These are phyloP conservation scores for Artemisia tridentata DNA, from an alignment of 129 eudicot species.

Conservation along the genomic window DNA sequence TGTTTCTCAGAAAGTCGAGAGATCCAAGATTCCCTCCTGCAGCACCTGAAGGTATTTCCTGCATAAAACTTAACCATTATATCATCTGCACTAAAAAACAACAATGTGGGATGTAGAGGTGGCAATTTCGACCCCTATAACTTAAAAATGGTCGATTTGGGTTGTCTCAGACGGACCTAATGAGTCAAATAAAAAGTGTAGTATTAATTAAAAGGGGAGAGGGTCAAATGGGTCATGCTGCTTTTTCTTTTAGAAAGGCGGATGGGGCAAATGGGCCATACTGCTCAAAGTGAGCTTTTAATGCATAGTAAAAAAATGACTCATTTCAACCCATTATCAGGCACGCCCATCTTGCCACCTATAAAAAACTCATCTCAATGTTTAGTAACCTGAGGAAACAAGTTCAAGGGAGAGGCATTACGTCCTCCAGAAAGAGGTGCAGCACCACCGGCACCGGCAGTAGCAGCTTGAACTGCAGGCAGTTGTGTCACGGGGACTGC, in stretches of 20 bases:
- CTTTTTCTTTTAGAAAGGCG: no score
- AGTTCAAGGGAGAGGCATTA: constrained; percentile 76
- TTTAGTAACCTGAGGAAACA: constrained; percentile 83
- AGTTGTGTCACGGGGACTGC: constrained; percentile 65
- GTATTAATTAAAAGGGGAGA: no score
- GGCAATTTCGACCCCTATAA: background rate
- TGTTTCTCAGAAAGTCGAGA: constrained; percentile 89
- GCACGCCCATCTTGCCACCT: background rate
- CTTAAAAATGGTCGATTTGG: no score
- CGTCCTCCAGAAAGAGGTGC: constrained; percentile 77
- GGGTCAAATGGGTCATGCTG: no score
- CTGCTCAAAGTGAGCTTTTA: no score
- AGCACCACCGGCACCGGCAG: constrained; percentile 32
- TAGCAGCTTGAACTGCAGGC: constrained; percentile 35
- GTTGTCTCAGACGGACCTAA: no score
- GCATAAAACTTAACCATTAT: constrained; percentile 4
- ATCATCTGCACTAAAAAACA: constrained; percentile 8
- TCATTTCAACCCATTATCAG: no score
- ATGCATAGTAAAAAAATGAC: no score
- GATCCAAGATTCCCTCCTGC: constrained; percentile 75
- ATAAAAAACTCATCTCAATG: background rate
- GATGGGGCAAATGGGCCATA: no score
- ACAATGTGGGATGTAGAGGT: background rate
- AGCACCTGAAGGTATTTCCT: constrained; percentile 74
- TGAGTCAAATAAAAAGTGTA: no score